phyloP scores from a whole-genome alignment of 441 rosid genomes.

The Populus hybrid region DNA sequence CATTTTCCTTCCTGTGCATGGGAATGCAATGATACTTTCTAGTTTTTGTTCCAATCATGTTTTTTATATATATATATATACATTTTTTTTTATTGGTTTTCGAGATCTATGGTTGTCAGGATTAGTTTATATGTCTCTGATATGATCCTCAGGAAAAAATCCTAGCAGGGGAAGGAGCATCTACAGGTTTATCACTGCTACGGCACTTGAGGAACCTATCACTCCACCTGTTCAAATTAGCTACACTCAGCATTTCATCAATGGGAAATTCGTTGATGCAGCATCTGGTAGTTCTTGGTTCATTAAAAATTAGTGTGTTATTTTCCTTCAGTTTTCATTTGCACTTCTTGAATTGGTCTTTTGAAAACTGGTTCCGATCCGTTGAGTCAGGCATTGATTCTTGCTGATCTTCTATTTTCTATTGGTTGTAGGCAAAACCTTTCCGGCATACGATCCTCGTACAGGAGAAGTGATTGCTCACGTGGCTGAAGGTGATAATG shows the following conservation, averaged over 20 bases:
- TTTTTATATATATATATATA: no score
- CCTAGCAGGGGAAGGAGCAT: conserved; percentile 21
- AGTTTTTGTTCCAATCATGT: not conserved
- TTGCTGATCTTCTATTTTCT: not conserved
- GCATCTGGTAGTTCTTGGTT: conserved; percentile 49
- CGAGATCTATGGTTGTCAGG: not conserved
- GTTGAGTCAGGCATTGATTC: not conserved
- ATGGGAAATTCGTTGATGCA: conserved; percentile 73
- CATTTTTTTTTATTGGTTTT: not conserved
- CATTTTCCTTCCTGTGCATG: not conserved
- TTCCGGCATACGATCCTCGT: conserved; percentile 59
- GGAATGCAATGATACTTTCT: not conserved
- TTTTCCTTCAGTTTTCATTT: not conserved
- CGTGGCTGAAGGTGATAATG: conserved; percentile 68
- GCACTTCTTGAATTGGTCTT: not conserved
- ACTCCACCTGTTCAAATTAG: conserved; percentile 53
- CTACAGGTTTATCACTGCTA: conserved; percentile 48
- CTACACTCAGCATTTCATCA: conserved; percentile 59
- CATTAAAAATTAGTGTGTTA: not conserved
- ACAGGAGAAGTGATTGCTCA: conserved; percentile 54
- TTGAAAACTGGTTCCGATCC: not conserved
- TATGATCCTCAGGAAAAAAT: conserved; percentile 34
- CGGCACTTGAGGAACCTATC: conserved; percentile 42
- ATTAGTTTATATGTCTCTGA: not conserved
- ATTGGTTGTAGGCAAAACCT: conserved; percentile 51